Evolutionary conservation across 164 flowering plant genomes (phyloP).

Genomic region (Tinospora cordifolia): DNA sequence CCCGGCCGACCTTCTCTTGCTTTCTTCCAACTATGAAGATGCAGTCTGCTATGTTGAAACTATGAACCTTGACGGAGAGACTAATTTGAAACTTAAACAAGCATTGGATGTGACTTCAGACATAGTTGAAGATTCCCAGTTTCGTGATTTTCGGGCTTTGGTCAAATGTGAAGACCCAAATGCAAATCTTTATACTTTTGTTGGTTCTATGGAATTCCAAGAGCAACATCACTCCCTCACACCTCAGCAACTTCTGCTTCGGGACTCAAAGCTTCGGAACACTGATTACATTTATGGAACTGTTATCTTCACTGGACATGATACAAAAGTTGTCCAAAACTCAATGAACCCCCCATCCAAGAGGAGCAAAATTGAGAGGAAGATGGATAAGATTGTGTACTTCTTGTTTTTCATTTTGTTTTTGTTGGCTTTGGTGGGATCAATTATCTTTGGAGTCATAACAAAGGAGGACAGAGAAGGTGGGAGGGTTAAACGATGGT

Average conservation of each 20-base stretch:
- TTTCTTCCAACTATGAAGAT: constrained; percentile 85
- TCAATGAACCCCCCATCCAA: constrained; percentile 84
- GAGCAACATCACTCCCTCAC: constrained; percentile 55
- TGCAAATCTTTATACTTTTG: constrained; percentile 74
- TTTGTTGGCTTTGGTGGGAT: constrained; percentile 51
- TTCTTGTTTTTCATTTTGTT: constrained; percentile 49
- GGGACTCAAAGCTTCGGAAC: constrained; percentile 89
- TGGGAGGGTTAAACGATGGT: constrained; percentile 67
- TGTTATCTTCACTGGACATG: constrained; percentile 86
- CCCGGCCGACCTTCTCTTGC: constrained; percentile 84
- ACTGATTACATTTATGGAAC: constrained; percentile 81
- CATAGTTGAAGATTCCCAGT: constrained; percentile 43
- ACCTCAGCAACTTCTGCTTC: constrained; percentile 78
- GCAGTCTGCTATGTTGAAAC: constrained; percentile 91
- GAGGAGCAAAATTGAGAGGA: constrained; percentile 78
- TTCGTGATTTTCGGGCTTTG: constrained; percentile 49
- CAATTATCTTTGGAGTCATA: constrained; percentile 60
- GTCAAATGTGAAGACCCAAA: constrained; percentile 94
- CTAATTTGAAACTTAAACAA: constrained; percentile 86
- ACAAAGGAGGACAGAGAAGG: constrained; percentile 53
- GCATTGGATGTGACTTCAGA: constrained; percentile 63
- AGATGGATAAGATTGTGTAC: constrained; percentile 76
- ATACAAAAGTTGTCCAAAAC: constrained; percentile 89
- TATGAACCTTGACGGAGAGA: constrained; percentile 97
- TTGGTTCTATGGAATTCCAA: constrained; percentile 69